Base-by-base conservation (phyloP, 257 asterid species). In the Anisodus tanguticus region DNA sequence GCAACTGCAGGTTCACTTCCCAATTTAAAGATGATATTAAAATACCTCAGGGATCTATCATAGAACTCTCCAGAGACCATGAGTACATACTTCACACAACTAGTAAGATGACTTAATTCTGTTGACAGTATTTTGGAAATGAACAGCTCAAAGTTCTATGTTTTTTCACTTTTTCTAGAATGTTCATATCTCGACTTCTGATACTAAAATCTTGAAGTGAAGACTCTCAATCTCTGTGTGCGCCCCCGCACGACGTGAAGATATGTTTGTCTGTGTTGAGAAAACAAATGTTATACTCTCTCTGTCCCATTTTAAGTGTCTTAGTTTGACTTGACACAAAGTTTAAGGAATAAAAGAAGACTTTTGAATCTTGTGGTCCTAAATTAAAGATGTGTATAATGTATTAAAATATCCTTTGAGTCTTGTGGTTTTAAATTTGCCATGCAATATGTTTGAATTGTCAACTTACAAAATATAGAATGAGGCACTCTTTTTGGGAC, bases 1-100 rank as follows among this genome's bases (percentile, higher is more conserved):
- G 70, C 39, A 11, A 71, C 69, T 84, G 66, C 93, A 94, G 98
- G 90, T 95, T 94, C 86, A 91, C 97, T 43, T 89, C 98, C 82
- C 98, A 87, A 87, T 95, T 94, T 92, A 94, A 85, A 83, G 99
- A 94, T 78, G 98, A 95, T 45, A 91, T 91, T 78, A 94, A 92
- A 83, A 84, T 95, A 86, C 99, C 97, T 16, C 90, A 90, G 51
- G 98, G 97, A 79, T 91, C 98, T 83, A 88, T 92, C 88, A 93
- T 94, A 71, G 96, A 94, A 66, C 85, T 95, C 84, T 88, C 95
- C 9, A 88, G 91, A 87, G 98, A 94, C 60, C 82, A 59, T 62
- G 98, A 89, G 79, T 84, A 92, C 58, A 90, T 93, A 88, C 95
- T 93, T 76, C 95, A 90, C 57, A 93, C 98, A 6, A 88, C 79